Conservation (phyloP, 352 stramenopile genomes). For the Salisapilia sapeloensis region DNA sequence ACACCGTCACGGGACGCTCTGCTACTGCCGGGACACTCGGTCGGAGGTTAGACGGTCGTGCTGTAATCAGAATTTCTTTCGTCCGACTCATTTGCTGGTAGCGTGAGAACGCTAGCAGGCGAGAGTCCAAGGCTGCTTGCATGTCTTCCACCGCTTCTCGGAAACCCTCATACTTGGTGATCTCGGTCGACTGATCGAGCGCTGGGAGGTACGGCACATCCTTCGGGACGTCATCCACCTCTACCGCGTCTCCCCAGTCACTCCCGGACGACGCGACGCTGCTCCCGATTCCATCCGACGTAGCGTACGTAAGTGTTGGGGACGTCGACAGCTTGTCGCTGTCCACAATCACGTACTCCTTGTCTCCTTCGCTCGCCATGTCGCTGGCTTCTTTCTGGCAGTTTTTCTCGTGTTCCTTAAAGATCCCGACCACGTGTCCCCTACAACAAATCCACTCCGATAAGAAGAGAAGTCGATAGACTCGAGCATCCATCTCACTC, state of each 20-base stretch:
- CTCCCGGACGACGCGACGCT: too few species aligned
- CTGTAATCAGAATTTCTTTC: slow-evolving; percentile 44
- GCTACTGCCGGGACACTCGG: slow-evolving; percentile 36
- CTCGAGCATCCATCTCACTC: too few species aligned
- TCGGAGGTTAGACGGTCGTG: slow-evolving; percentile 25
- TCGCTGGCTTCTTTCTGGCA: too few species aligned
- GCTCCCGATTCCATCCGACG: too few species aligned
- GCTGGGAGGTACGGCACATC: slow-evolving; percentile 49
- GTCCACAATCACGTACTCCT: too few species aligned
- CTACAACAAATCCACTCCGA: too few species aligned
- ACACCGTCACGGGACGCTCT: slow-evolving; percentile 61
- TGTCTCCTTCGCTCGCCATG: too few species aligned
- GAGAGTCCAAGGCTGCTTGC: slow-evolving; percentile 58
- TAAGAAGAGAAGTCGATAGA: too few species aligned
- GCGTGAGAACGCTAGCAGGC: slow-evolving; percentile 65
- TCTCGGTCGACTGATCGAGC: slow-evolving; percentile 72
- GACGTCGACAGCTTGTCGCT: too few species aligned
- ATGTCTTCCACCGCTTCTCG: slow-evolving; percentile 55
- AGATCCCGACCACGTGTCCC: too few species aligned
- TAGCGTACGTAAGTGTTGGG: too few species aligned
- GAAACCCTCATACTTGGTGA: slow-evolving; percentile 70
- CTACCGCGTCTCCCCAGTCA: slow-evolving; percentile 17
- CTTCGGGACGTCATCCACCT: slow-evolving; percentile 26
- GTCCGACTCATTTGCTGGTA: slow-evolving; percentile 59
- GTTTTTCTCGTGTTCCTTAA: too few species aligned